Percentiles rank a stretch among this genome's conserved stretches.
Conservation (phyloP, 495 filamentous ascomycete species). For the Neurospora hispaniola region DNA sequence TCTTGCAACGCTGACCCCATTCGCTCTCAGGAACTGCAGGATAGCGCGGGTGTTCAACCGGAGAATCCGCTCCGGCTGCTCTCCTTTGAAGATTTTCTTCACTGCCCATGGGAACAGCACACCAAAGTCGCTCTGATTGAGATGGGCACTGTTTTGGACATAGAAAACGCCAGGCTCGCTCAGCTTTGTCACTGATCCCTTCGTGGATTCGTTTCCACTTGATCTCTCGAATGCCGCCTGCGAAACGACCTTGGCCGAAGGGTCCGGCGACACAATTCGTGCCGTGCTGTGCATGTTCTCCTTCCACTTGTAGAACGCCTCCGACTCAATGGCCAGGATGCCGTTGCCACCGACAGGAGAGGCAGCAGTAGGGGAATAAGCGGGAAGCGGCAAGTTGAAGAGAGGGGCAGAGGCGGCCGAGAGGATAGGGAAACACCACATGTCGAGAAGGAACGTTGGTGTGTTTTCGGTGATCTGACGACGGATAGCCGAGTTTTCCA, state of each 20-base stretch:
- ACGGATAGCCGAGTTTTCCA: constrained; percentile 34
- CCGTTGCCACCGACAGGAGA: constrained; percentile 33
- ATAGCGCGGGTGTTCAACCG: constrained; percentile 53
- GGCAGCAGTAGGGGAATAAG: constrained; percentile 33
- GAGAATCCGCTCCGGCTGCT: constrained; percentile 51
- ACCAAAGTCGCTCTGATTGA: constrained; percentile 70
- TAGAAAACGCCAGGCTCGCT: constrained; percentile 51
- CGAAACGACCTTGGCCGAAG: constrained; percentile 21
- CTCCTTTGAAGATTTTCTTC: constrained; percentile 43
- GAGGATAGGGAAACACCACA: constrained; percentile 61
- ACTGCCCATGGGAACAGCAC: constrained; percentile 61
- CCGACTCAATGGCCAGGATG: constrained; percentile 54
- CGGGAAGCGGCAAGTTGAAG: constrained; percentile 54
- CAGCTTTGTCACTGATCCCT: constrained; percentile 7
- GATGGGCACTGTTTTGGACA: constrained; percentile 50
- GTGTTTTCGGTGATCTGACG: constrained; percentile 52
- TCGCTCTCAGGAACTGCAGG: constrained; percentile 47
- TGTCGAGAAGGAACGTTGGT: constrained; percentile 55
- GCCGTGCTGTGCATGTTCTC: constrained; percentile 52
- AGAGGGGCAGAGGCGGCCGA: constrained; percentile 44
- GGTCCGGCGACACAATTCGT: constrained; percentile 41
- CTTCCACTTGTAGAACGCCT: constrained; percentile 62
- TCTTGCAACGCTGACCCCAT: constrained; percentile 38
- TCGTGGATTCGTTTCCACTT: not conserved
- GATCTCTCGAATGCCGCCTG: constrained; percentile 2